Evolutionary conservation across 441 rosid species (phyloP), one percentile per base, ranked within the genome.

Genomic region (Corymbia citriodora): DNA sequence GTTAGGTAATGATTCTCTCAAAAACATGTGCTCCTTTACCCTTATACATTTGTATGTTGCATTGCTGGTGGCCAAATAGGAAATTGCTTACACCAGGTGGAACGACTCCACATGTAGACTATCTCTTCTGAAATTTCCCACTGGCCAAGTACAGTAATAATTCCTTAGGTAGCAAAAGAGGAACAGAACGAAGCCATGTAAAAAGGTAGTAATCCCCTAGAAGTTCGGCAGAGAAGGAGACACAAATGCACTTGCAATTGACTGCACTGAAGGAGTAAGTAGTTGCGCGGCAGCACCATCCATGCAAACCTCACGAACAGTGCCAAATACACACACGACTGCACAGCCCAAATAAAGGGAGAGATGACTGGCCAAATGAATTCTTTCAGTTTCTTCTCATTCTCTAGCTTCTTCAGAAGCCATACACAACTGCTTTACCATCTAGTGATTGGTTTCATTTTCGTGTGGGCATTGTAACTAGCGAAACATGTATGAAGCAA

Each of bases 201-300:
- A 55, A 55, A 55, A 7, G 57, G 57, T 7, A 55, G 57, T 55
- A 55, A 55, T 55, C 23, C 23, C 57, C 6, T 55, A 18, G 21
- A 18, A 55, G 57, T 16, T 55, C 57, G 57, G 57, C 57, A 55
- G 57, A 55, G 57, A 55, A 55, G 19, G 57, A 18, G 57, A 17
- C 57, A 7, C 57, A 55, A 55, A 21, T 17, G 23, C 57, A 18
- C 57, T 55, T 17, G 57, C 57, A 17, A 18, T 18, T 55, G 57
- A 40, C 45, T 40, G 45, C 99, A 98, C 53, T 96, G 96, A 82
- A 97, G 94, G 90, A 97, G 97, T 53, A 97, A 94, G 92, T 97
- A 96, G 94, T 96, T 97, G 52, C 96, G 98, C 6, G 99, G 99
- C 92, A 95, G 98, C 55, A 98, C 99, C 99, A 95, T 98, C 99